Evolutionary conservation across 495 filamentous ascomycete genomes (phyloP).

Genomic region (Tuber calosporum): DNA sequence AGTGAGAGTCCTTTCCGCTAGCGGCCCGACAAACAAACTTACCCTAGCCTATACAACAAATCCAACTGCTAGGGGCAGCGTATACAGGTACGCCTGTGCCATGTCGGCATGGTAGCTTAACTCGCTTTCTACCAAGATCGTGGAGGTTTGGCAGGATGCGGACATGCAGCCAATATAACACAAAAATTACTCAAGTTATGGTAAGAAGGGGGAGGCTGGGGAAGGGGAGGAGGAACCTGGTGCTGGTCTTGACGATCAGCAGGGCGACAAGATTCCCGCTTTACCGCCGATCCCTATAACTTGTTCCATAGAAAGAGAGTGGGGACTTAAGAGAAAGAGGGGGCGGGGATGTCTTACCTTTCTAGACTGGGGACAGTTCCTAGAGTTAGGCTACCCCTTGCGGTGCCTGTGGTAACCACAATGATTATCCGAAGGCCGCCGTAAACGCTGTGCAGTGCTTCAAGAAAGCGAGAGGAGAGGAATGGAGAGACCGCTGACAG

Average conservation of each 20-base stretch:
- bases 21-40: neutral
- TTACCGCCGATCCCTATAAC: neutral
- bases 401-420: neutral
- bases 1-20: neutral
- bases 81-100: neutral
- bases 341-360: neutral
- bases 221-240: neutral
- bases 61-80: neutral
- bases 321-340: neutral
- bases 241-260: neutral
- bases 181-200: neutral
- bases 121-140: neutral
- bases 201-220: neutral
- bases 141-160: neutral
- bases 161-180: neutral
- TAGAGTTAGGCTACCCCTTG: neutral
- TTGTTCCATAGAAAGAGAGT: neutral
- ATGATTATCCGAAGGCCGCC: neutral
- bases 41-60: neutral
- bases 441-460: neutral
- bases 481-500: neutral
- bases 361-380: neutral
- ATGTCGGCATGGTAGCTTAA: neutral
- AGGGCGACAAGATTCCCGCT: neutral
- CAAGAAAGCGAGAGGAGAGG: neutral